phyloP scores from a whole-genome alignment of 306 rosid genomes.

The Myrica gale region DNA sequence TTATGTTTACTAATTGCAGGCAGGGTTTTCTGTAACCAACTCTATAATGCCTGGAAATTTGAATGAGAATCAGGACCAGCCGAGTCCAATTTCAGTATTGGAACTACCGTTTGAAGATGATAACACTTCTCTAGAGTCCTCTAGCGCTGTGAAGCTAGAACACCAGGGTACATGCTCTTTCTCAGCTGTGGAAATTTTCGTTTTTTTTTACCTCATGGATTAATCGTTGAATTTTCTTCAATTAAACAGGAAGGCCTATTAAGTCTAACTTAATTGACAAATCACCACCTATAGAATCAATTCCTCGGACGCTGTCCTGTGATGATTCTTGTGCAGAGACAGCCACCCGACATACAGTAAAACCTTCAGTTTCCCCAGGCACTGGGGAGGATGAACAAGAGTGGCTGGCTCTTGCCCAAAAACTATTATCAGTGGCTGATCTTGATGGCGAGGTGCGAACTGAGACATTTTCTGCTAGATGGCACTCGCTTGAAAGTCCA shows the following conservation, averaged over 20 bases:
- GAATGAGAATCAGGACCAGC: constrained; percentile 67
- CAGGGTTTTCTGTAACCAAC: constrained; percentile 52
- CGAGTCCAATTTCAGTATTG: constrained; percentile 89
- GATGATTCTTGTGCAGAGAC: constrained; percentile 58
- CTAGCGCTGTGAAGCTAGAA: constrained; percentile 39
- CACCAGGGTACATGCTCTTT: constrained; percentile 45
- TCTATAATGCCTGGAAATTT: constrained; percentile 38
- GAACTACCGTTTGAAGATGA: constrained; percentile 68
- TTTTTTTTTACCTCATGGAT: constrained; percentile 5
- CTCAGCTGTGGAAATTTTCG: constrained; percentile 7
- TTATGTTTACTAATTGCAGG: constrained; percentile 50
- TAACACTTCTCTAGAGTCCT: constrained; percentile 42
- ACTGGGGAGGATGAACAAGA: constrained; percentile 58
- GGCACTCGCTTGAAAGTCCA: constrained; percentile 72
- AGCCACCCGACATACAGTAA: constrained; percentile 44
- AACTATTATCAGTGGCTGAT: constrained; percentile 63
- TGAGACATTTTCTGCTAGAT: constrained; percentile 44
- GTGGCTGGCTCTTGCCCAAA: constrained; percentile 59
- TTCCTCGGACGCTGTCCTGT: constrained; percentile 80
- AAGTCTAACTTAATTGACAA: constrained; percentile 91
- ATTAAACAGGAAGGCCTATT: constrained; percentile 43
- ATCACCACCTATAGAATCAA: constrained; percentile 92
- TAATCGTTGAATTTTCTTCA: constrained; percentile 11
- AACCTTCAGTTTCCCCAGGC: constrained; percentile 50
- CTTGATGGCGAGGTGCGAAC: constrained; percentile 46